phyloP scores from a whole-genome alignment of 129 eudicot species.

The Mikania micrantha region DNA sequence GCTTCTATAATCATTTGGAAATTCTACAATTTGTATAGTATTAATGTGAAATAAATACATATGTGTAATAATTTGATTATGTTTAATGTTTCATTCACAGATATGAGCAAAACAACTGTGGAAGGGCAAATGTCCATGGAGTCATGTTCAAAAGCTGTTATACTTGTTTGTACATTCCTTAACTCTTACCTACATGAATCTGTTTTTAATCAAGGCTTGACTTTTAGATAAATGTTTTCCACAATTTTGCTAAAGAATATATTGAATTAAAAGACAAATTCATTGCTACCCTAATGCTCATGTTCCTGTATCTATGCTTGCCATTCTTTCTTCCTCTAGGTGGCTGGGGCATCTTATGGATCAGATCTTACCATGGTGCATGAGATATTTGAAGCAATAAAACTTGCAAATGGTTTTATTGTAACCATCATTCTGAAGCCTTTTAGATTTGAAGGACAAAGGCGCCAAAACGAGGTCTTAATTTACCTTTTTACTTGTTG shows the following conservation, averaged over 20 bases:
- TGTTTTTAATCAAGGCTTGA: not conserved
- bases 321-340: slow-evolving; percentile 38
- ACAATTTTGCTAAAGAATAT: slow-evolving; percentile 7
- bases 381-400: slow-evolving; percentile 54
- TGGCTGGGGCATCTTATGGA: slow-evolving; percentile 93
- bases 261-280: not conserved
- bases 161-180: slow-evolving; percentile 97
- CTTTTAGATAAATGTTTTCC: not conserved
- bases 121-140: slow-evolving; percentile 42
- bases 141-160: slow-evolving; percentile 56
- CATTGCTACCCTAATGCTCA: not conserved
- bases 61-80: not conserved
- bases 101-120: slow-evolving; percentile 38
- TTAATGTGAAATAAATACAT: slow-evolving; percentile 4
- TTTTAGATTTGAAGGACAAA: slow-evolving; percentile 88
- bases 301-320: not conserved
- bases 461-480: slow-evolving; percentile 83
- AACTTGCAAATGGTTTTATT: slow-evolving; percentile 54
- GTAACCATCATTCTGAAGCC: slow-evolving; percentile 71
- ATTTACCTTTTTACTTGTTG: not conserved
- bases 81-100: slow-evolving; percentile 37
- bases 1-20: not conserved
- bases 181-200: slow-evolving; percentile 34
- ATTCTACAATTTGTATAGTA: not conserved
- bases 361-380: slow-evolving; percentile 49